Conservation (phyloP, 306 rosid genomes). For the Oemleria cerasiformis region DNA sequence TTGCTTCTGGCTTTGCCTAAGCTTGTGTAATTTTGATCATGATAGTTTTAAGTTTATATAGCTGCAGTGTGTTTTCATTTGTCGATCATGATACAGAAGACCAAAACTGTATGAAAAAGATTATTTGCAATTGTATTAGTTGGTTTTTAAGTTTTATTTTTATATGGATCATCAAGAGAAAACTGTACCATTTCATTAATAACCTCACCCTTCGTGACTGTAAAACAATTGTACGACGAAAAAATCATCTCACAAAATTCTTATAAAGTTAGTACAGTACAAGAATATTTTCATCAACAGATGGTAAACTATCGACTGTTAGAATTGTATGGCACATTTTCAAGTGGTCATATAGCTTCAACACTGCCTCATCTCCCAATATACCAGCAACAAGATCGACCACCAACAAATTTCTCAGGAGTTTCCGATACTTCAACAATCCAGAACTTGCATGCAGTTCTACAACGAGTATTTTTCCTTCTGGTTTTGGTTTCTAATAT, state of each 20-base stretch:
- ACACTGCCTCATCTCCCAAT: slow-evolving; percentile 9
- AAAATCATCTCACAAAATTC: not conserved
- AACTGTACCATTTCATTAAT: too few species aligned
- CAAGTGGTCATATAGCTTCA: not conserved
- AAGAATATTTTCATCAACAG: slow-evolving; percentile 6
- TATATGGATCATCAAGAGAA: too few species aligned
- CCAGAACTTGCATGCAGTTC: not conserved
- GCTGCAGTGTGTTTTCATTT: too few species aligned
- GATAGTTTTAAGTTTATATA: too few species aligned
- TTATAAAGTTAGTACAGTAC: slow-evolving; percentile 10
- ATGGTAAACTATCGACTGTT: not conserved
- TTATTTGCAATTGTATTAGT: too few species aligned
- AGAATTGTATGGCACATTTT: slow-evolving; percentile 8
- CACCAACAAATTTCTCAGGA: slow-evolving; percentile 1
- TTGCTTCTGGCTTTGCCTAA: too few species aligned
- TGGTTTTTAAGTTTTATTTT: too few species aligned
- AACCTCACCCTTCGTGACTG: not conserved
- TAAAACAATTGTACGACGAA: not conserved
- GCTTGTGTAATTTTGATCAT: too few species aligned
- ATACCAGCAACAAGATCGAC: slow-evolving; percentile 13
- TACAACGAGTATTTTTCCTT: not conserved
- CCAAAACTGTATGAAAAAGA: too few species aligned
- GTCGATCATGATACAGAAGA: too few species aligned
- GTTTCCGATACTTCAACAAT: slow-evolving; percentile 8
- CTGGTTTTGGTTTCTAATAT: slow-evolving; percentile 3